Percentiles rank a stretch among this genome's conserved stretches.
Conservation (phyloP, 805 yeast species). For the Candida coquimbonensis region DNA sequence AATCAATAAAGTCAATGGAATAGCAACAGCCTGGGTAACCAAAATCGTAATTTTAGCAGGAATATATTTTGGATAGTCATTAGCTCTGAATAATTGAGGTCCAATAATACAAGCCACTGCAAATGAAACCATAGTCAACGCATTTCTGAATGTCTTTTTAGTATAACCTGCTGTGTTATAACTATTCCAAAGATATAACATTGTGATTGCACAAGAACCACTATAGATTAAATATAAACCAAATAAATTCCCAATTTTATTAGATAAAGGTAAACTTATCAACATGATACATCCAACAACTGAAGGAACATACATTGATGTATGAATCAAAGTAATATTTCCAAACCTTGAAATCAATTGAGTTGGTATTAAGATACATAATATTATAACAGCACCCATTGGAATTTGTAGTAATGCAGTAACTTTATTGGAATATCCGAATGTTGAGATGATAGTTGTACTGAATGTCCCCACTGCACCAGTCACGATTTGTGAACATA, state of each 20-base stretch:
- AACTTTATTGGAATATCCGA: conserved; percentile 20
- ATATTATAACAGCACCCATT: conserved; percentile 39
- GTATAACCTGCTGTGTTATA: conserved; percentile 56
- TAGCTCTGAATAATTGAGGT: conserved; percentile 50
- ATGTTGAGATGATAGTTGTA: conserved; percentile 12
- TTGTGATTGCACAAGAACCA: conserved; percentile 47
- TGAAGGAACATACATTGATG: conserved; percentile 38
- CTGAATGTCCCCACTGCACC: conserved; percentile 31
- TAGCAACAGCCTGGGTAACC: conserved; percentile 40
- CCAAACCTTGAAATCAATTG: conserved; percentile 31
- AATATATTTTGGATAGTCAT: conserved; percentile 41
- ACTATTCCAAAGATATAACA: conserved; percentile 51
- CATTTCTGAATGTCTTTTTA: conserved; percentile 44
- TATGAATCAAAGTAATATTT: conserved; percentile 26
- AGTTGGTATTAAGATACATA: conserved; percentile 32
- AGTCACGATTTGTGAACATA: conserved; percentile 38
- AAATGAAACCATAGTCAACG: conserved; percentile 45
- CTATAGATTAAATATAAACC: conserved; percentile 43
- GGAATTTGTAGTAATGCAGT: conserved; percentile 48
- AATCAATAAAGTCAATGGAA: conserved; percentile 33
- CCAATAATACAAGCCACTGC: conserved; percentile 51
- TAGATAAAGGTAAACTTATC: conserved; percentile 28
- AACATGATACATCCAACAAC: conserved; percentile 43
- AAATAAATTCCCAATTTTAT: conserved; percentile 37
- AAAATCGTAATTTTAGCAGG: conserved; percentile 53